phyloP scores from a whole-genome alignment of 1,139 yeast genomes.

The Debaryomycetaceae sp. region DNA sequence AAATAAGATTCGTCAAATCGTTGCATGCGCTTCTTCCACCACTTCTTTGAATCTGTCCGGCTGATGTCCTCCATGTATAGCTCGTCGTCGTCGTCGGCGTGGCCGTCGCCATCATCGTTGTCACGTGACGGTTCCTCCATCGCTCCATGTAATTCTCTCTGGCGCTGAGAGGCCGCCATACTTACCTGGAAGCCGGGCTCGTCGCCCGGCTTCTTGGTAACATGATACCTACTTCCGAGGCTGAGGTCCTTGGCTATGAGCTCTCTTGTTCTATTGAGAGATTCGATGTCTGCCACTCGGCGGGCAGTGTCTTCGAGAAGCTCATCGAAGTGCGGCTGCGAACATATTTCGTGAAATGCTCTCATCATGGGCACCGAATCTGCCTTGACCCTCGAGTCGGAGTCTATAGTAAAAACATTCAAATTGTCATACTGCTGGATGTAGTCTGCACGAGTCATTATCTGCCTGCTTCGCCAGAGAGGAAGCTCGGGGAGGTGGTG shows the following conservation, averaged over 20 bases:
- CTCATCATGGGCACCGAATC: conserved; percentile 90
- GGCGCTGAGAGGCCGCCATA: conserved; percentile 17
- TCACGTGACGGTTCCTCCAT: conserved; percentile 9
- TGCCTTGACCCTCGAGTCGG: conserved; percentile 70
- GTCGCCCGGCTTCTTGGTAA: conserved; percentile 13
- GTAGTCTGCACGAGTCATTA: conserved; percentile 82
- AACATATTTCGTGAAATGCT: conserved; percentile 76
- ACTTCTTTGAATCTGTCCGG: conserved; percentile 33
- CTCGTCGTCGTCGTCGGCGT: conserved; percentile 30
- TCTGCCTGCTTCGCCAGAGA: conserved; percentile 78
- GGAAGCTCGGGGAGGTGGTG: conserved; percentile 72
- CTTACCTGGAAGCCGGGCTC: conserved; percentile 13
- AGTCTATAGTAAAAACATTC: conserved; percentile 76
- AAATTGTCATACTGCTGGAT: conserved; percentile 72
- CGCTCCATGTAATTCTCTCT: conserved; percentile 17
- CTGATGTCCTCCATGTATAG: conserved; percentile 39
- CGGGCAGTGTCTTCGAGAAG: conserved; percentile 67
- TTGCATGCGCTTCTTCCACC: conserved; percentile 49
- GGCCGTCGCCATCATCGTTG: conserved; percentile 30
- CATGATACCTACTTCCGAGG: conserved; percentile 45
- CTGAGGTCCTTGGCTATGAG: conserved; percentile 69
- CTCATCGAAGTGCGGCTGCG: conserved; percentile 68
- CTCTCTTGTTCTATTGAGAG: conserved; percentile 78
- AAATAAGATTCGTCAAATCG: conserved; percentile 23
- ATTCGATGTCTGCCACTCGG: conserved; percentile 72